Evolutionary conservation across 129 eudicot species (phyloP).

Genomic region (Lactuca saligna): DNA sequence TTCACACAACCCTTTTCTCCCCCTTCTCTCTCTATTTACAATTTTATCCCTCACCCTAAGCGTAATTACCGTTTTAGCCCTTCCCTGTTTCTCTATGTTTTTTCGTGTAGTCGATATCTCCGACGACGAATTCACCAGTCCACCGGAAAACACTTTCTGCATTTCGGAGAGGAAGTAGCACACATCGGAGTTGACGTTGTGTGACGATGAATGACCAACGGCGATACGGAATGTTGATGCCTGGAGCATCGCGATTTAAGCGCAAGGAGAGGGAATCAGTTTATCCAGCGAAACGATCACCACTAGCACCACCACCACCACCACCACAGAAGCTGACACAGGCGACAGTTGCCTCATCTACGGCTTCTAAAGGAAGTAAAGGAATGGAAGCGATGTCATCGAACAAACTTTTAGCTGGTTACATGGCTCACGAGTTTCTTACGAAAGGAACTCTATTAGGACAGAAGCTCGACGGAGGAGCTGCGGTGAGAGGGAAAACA

Average conservation of each 20-base stretch:
- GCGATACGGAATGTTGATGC: conserved; percentile 25
- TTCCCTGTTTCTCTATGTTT: conserved; percentile 1
- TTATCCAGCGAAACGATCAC: conserved; percentile 39
- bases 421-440: conserved; percentile 63
- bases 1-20: background rate
- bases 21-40: conserved; percentile 9
- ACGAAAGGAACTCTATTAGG: conserved; percentile 65
- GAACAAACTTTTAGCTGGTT: conserved; percentile 60
- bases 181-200: background rate
- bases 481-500: conserved; percentile 16
- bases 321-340: conserved; percentile 5
- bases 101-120: background rate
- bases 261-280: conserved; percentile 48
- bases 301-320: conserved; percentile 21
- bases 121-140: conserved; percentile 6
- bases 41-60: conserved; percentile 3
- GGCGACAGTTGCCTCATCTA: conserved; percentile 6
- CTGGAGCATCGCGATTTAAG: conserved; percentile 49
- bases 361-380: conserved; percentile 19
- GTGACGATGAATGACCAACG: conserved; percentile 26
- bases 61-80: conserved; percentile 10
- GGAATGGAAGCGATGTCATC: conserved; percentile 30
- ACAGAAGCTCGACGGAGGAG: conserved; percentile 48
- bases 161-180: background rate
- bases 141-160: conserved; percentile 3